These are phyloP conservation scores for Scedosporium apiospermum DNA, from an alignment of 2,329 filamentous ascomycete species.

Conservation along the genomic window DNA sequence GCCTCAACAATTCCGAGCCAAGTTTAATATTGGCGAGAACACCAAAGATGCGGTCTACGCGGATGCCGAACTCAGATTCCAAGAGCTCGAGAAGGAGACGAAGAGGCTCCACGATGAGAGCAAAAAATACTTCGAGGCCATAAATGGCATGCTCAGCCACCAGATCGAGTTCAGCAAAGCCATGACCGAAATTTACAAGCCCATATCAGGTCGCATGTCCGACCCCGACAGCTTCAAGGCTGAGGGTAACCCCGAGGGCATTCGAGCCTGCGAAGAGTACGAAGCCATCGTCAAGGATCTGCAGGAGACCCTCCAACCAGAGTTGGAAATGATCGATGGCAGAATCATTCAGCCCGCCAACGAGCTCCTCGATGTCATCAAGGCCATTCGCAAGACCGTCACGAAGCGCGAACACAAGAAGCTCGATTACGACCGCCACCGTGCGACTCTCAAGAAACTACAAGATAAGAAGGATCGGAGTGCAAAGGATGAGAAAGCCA, in stretches of 20 bases:
- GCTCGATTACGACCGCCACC: slow-evolving; percentile 87
- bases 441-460: slow-evolving; percentile 76
- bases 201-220: slow-evolving; percentile 90
- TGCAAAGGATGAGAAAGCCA: slow-evolving; percentile 91
- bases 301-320: slow-evolving; percentile 77
- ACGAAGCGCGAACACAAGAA: slow-evolving; percentile 95
- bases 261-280: slow-evolving; percentile 93
- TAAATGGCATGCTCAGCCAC: slow-evolving; percentile 94
- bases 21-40: slow-evolving; percentile 91
- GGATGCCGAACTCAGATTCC: slow-evolving; percentile 87
- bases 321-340: slow-evolving; percentile 94
- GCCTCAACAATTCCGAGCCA: slow-evolving; percentile 83
- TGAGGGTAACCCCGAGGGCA: slow-evolving; percentile 87
- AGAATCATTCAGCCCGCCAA: slow-evolving; percentile 87
- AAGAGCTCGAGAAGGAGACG: slow-evolving; percentile 89
- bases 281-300: slow-evolving; percentile 81
- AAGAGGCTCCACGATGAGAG: slow-evolving; percentile 96
- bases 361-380: slow-evolving; percentile 89
- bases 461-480: slow-evolving; percentile 97
- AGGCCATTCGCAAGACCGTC: slow-evolving; percentile 81
- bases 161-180: slow-evolving; percentile 98
- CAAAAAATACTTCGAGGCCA: slow-evolving; percentile 93
- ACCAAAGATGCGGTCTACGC: slow-evolving; percentile 93
- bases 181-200: slow-evolving; percentile 94
- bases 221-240: slow-evolving; percentile 76